A percentile compares a stretch with the other conserved stretches of the same genome.
phyloP scores from a whole-genome alignment of 2,329 filamentous ascomycete genomes.

The Colletotrichum eremochloae region DNA sequence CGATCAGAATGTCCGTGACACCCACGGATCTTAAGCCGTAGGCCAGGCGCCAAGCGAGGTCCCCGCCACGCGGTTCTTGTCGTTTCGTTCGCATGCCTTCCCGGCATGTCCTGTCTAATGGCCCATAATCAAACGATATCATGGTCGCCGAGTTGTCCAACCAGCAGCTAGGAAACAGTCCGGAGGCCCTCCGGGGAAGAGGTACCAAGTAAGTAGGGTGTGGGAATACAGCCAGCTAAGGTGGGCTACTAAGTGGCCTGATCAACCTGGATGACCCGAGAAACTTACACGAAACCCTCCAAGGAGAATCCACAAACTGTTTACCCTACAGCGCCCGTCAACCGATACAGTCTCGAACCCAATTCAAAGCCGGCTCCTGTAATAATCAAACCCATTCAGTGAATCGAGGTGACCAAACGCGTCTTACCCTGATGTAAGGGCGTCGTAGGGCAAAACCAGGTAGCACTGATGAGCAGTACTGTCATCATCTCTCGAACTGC shows the following conservation, averaged over 20 bases:
- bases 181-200: constrained; percentile 2
- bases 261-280: constrained; percentile 10
- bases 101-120: constrained; percentile 1
- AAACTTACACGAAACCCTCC: constrained; percentile 4
- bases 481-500: constrained; percentile 32
- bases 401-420: background rate
- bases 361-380: background rate
- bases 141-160: background rate
- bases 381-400: background rate
- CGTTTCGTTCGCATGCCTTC: constrained; percentile 17
- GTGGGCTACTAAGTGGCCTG: background rate
- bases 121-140: constrained; percentile 7
- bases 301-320: background rate
- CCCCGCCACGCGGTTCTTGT: constrained; percentile 8
- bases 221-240: background rate
- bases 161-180: background rate
- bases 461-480: constrained; percentile 5
- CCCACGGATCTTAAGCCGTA: constrained; percentile 1
- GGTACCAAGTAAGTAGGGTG: constrained; percentile 1
- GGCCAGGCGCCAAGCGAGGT: constrained; percentile 2
- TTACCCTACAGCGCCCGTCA: background rate
- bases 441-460: constrained; percentile 15
- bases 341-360: constrained; percentile 16
- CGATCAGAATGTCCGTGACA: constrained; percentile 26
- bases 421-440: constrained; percentile 10